phyloP scores from a whole-genome alignment of 169 alveolate species.

The Prorocentrum cordatum region DNA sequence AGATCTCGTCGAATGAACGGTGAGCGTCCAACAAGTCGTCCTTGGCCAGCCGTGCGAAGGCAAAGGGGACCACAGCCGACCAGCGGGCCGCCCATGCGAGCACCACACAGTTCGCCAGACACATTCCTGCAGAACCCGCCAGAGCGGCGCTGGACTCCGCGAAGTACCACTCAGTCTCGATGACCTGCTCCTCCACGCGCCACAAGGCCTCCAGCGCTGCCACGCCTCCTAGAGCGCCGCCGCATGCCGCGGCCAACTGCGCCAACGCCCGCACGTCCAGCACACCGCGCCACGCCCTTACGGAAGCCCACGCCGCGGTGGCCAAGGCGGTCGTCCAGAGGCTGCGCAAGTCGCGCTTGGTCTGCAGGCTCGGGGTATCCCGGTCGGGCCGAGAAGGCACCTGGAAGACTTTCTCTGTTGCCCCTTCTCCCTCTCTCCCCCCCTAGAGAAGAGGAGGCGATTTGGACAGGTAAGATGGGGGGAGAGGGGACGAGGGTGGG shows the following conservation, averaged over 20 bases:
- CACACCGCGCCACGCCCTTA: too few relatives aligned
- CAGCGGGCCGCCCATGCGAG: slow-evolving; percentile 36
- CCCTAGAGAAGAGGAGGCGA: neutral
- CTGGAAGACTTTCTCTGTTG: neutral
- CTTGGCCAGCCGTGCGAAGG: neutral
- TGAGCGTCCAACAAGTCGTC: slow-evolving; percentile 24
- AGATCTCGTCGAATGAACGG: neutral
- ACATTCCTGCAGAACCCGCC: slow-evolving; percentile 20
- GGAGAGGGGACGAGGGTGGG: neutral
- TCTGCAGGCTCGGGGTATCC: slow-evolving; percentile 39
- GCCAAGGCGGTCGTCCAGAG: slow-evolving; percentile 13
- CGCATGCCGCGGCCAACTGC: neutral
- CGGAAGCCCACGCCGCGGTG: slow-evolving; percentile 6
- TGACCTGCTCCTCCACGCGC: slow-evolving; percentile 20
- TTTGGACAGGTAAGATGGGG: neutral
- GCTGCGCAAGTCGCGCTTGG: slow-evolving; percentile 30
- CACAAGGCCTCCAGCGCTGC: slow-evolving; percentile 19
- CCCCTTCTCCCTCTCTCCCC: neutral
- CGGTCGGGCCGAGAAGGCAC: neutral
- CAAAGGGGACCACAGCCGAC: slow-evolving; percentile 16
- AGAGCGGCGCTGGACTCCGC: neutral
- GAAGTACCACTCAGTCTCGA: slow-evolving; percentile 28
- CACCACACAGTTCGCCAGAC: slow-evolving; percentile 9
- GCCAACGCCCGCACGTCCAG: neutral
- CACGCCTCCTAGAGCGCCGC: slow-evolving; percentile 19